Base-by-base conservation (phyloP, 192 early-diverging fungal species). In the Entomortierella beljakovae region DNA sequence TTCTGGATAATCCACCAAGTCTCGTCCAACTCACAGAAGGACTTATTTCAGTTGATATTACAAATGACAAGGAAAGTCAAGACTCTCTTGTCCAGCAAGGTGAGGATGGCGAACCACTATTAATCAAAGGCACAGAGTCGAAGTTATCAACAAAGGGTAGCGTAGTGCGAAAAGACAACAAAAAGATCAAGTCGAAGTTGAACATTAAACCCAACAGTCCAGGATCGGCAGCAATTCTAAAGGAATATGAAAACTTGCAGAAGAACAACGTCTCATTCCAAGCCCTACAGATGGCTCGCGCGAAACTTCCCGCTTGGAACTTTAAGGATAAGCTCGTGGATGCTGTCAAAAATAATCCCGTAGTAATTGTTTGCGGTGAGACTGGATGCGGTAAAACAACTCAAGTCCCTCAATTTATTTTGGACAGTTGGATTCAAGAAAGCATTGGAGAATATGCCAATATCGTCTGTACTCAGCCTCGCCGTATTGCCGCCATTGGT, bases 391-490 rank as follows among this genome's bases (percentile, higher is more conserved):
- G 91, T 63, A 92, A 92, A 69, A 85, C 81, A 55, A 92, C 90
- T 9, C 93, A 95, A 77, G 88, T 97, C 9, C 95, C 96, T 18
- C 95, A 97, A 74, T 96, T 94, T 60, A 83, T 98, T 33, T 75
- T 98, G 25, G 91, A 93, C 54, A 85, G 82, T 15, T 90, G 89
- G 11, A 88, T 95, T 43, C 70, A 83, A 32, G 75, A 79, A 23
- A 35, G 26, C 3, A 38, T 55, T 10, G 79, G 83, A 23, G 42
- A 61, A 38, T 59, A 82, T 18, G 84, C 79, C 61, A 83, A 85
- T 61, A 92, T 98, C 48, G 85, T 96, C 1, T 94, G 95, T 68
- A 98, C 97, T 11, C 97, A 98, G 77, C 97, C 97, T 8, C 83
- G 97, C 22, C 87, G 96, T 11, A 92, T 98, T 71, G 92, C 72